phyloP scores from a whole-genome alignment of 2,329 filamentous ascomycete genomes.

The Penicillium sp. region DNA sequence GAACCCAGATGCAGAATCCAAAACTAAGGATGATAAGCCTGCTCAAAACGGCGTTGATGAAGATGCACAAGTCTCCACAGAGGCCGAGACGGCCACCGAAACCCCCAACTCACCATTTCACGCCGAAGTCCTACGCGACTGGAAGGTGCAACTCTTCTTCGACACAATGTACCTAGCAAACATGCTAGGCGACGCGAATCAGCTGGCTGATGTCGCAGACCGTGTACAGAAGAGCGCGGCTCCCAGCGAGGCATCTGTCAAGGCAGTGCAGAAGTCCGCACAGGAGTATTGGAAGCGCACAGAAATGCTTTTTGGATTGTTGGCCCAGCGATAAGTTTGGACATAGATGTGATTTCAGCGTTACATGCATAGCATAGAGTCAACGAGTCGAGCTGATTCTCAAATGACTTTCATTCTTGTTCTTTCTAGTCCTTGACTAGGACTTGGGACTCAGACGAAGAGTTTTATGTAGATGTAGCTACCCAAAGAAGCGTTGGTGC shows the following conservation, averaged over 20 bases:
- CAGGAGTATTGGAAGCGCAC: conserved; percentile 80
- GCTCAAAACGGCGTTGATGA: conserved; percentile 2
- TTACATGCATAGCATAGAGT: neutral
- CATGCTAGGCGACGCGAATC: conserved; percentile 30
- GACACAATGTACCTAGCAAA: conserved; percentile 33
- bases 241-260: conserved; percentile 47
- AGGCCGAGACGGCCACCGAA: neutral
- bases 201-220: conserved; percentile 48
- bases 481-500: too few species aligned
- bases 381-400: neutral
- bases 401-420: neutral
- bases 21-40: neutral
- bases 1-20: neutral
- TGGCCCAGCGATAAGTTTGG: conserved; percentile 42
- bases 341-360: neutral
- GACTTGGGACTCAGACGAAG: neutral
- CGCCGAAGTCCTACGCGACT: conserved; percentile 25
- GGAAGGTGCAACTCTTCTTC: conserved; percentile 38
- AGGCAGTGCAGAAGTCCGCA: conserved; percentile 58
- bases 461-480: neutral
- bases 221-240: conserved; percentile 47
- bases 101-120: neutral
- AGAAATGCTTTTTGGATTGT: conserved; percentile 72
- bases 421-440: neutral
- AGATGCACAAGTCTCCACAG: conserved; percentile 1